Evolutionary conservation across 2,329 filamentous ascomycete species (phyloP), one percentile per base, ranked within the genome.

Genomic region (Whalleya microplaca): DNA sequence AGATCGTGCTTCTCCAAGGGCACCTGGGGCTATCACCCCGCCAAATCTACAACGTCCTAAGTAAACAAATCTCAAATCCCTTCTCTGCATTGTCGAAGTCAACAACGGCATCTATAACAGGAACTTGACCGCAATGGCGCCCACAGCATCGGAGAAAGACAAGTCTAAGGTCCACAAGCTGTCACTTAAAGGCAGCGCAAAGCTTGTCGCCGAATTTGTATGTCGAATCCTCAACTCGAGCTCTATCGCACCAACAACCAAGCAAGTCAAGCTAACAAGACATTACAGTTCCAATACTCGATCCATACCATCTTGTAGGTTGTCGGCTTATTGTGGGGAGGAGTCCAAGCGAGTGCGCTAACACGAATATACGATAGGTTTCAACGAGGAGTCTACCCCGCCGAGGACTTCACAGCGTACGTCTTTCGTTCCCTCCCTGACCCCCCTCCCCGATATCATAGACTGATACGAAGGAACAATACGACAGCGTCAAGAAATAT

Each of bases 161-260:
- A 92, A 92, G 70, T 91, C 91, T 66, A 96, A 97, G 77, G 87
- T 92, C 59, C 95, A 99, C 80, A 98, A 96, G 81, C 85, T 99
- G 61, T 91, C 93, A 40, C 82, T 97, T 61, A 94, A 92, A 76
- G 91, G 90, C 76, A 84, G 78, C 66, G 86, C 92, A 41, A 96
- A 94, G 76, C 84, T 96, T 40, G 92, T 98, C 55, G 90, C 94
- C 44, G 95, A 99, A 79, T 99, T 99, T 75, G 92, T 96, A 79
- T 74, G 90, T 83, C n/a, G n/a, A n/a, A n/a, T n/a, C n/a, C n/a
- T n/a, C n/a, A n/a, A n/a, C n/a, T n/a, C n/a, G n/a, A n/a, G n/a
- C n/a, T n/a, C n/a, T n/a, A n/a, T n/a, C n/a, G n/a, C n/a, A n/a
- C n/a, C n/a, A n/a, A n/a, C n/a, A n/a, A n/a, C n/a, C 9, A 43